These are phyloP conservation scores for Pseudogymnoascus sp. DNA, from an alignment of 2,329 filamentous ascomycete species.

Conservation along the genomic window DNA sequence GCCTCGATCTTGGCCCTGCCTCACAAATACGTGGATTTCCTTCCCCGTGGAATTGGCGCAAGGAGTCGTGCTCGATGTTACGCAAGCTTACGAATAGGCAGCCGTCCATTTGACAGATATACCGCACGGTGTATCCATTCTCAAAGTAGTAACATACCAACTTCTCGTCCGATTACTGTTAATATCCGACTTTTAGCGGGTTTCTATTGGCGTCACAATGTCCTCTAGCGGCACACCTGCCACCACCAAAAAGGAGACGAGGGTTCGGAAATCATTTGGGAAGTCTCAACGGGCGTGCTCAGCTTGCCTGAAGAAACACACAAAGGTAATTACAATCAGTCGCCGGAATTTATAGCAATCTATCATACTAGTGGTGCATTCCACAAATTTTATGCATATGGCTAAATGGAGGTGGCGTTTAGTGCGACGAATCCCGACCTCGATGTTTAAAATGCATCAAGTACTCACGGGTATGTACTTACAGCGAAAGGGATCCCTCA, in stretches of 20 bases:
- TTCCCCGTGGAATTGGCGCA: not conserved
- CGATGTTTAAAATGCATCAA: constrained; percentile 3
- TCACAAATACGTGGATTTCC: not conserved
- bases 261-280: not conserved
- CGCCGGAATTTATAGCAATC: not conserved
- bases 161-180: not conserved
- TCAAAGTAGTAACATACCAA: not conserved
- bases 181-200: not conserved
- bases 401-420: not conserved
- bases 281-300: not conserved
- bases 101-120: not conserved
- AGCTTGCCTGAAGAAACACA: not conserved
- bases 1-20: not conserved
- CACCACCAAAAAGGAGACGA: not conserved
- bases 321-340: not conserved
- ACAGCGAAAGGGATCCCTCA: not conserved
- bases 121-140: not conserved
- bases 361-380: not conserved
- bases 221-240: not conserved
- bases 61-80: not conserved
- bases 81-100: not conserved
- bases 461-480: not conserved
- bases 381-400: not conserved
- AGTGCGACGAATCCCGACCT: not conserved
- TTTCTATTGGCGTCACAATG: not conserved